Evolutionary conservation across 2,329 filamentous ascomycete species (phyloP), one percentile per base, ranked within the genome.

Genomic region (Oidium heveae): DNA sequence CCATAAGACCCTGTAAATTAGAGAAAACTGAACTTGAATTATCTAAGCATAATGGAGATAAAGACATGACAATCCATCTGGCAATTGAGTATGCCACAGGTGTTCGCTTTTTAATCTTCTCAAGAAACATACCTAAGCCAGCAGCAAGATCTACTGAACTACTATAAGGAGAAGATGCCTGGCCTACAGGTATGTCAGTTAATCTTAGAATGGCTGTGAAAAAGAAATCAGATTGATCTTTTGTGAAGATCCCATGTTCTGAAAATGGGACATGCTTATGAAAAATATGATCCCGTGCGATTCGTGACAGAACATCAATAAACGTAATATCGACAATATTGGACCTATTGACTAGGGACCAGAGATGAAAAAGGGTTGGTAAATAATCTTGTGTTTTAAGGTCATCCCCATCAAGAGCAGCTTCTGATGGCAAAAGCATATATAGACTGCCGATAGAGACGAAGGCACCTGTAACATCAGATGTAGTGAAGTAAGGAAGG

Each of bases 361-460:
- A 98, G 1, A 96, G 70, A 66, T 98, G 91, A 71, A 98, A 98
- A 61, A 94, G 82, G 0, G 89, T 94, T 2, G 91, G 91, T 37
- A 96, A 71, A 63, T 93, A 89, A 63, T 89, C 80, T 60, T 88
- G 82, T 0, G 91, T 89, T 61, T 87, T 80, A n/a, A 94, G 77
- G 61, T 87, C 78, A 34, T 74, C 72, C 33, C 79, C 78, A 28
- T 78, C 74, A 4, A 86, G 83, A 2, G 83, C 78, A 1, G 87
- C 80, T 37, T 80, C 78, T 8, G 89, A 95, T 18, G 91, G 91
- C 57, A 98, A 74, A 62, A 98, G 72, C 59, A 93, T 71, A 63
- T 94, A 95, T 63, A 98, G 72, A 57, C 89, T 69, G 2, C 86
- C 88, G 24, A 85, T 77, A n/a, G 94, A 88, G 59, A 95, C 86